These are phyloP conservation scores for Noccaea caerulescens DNA, from an alignment of 345 rosid species.

Conservation along the genomic window DNA sequence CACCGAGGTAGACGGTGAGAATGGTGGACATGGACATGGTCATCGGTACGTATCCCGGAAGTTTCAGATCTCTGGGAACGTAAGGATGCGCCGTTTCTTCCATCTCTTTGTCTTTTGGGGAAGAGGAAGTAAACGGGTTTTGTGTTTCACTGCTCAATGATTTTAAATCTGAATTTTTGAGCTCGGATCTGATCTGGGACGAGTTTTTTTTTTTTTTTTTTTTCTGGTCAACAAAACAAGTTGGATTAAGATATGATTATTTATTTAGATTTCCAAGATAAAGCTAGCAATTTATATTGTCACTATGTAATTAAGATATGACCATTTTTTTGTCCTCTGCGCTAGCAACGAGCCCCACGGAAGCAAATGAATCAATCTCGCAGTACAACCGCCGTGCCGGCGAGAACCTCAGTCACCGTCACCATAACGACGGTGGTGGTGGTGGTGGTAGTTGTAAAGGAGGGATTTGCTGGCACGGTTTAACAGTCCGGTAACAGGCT, in stretches of 20 bases:
- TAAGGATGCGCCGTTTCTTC: conserved; percentile 63
- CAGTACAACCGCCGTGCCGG: background rate
- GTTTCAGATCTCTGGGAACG: conserved; percentile 74
- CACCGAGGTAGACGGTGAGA: conserved; percentile 49
- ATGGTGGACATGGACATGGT: conserved; percentile 66
- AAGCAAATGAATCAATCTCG: background rate
- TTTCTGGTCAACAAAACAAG: background rate
- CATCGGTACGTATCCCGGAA: conserved; percentile 65
- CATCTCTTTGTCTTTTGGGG: conserved; percentile 8
- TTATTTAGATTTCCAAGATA: no score
- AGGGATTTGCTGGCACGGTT: conserved; percentile 89
- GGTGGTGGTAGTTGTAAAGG: conserved; percentile 54
- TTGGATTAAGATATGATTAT: background rate
- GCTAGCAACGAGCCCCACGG: no score
- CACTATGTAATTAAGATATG: no score
- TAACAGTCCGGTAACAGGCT: conserved; percentile 75
- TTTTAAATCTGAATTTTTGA: background rate
- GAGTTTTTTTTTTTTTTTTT: no score
- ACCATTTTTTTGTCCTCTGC: no score
- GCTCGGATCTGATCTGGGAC: background rate
- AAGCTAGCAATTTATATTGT: no score
- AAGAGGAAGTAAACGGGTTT: background rate
- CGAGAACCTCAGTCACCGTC: background rate
- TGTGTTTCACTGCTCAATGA: conserved; percentile 19
- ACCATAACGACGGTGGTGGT: background rate